Evolutionary conservation across 1,284 basidiomycete species (phyloP).

Genomic region (Trametes hirsuta): DNA sequence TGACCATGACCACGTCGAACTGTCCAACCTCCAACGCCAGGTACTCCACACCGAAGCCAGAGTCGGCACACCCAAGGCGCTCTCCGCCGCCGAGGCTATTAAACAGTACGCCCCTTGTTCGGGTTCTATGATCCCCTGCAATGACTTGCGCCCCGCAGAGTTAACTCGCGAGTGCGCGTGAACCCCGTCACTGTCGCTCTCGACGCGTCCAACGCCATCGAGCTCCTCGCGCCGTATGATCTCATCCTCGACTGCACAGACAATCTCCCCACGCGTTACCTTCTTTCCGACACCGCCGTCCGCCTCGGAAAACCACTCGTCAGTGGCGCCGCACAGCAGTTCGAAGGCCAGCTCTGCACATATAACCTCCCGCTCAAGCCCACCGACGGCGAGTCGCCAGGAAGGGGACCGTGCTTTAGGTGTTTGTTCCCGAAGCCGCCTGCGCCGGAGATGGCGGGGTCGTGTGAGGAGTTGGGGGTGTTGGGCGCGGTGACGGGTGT

Average conservation of each 20-base stretch:
- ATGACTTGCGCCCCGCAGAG: constrained; percentile 44
- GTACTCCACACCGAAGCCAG: constrained; percentile 84
- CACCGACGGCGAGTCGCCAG: constrained; percentile 35
- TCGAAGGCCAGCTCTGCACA: constrained; percentile 88
- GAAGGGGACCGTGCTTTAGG: constrained; percentile 88
- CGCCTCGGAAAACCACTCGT: constrained; percentile 79
- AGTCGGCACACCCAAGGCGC: constrained; percentile 84
- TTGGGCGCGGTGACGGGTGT: constrained; percentile 90
- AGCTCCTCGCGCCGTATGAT: constrained; percentile 67
- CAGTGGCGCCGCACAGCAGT: constrained; percentile 91
- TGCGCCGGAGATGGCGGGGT: constrained; percentile 63
- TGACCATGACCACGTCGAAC: constrained; percentile 90
- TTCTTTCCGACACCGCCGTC: constrained; percentile 92
- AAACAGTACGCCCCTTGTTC: constrained; percentile 48
- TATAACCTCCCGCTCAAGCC: constrained; percentile 55
- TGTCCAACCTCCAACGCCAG: constrained; percentile 95
- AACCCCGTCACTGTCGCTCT: constrained; percentile 59
- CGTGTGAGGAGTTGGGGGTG: constrained; percentile 92
- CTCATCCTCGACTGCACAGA: constrained; percentile 96
- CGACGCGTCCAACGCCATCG: constrained; percentile 60
- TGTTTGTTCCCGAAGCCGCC: constrained; percentile 89
- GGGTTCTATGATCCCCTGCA: neutral
- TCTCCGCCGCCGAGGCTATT: constrained; percentile 77
- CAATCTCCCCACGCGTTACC: constrained; percentile 90
- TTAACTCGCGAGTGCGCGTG: constrained; percentile 69